Evolutionary conservation across 2,329 filamentous ascomycete species (phyloP), one percentile per base, ranked within the genome.

Genomic region (Fusarium solani-melongenae): DNA sequence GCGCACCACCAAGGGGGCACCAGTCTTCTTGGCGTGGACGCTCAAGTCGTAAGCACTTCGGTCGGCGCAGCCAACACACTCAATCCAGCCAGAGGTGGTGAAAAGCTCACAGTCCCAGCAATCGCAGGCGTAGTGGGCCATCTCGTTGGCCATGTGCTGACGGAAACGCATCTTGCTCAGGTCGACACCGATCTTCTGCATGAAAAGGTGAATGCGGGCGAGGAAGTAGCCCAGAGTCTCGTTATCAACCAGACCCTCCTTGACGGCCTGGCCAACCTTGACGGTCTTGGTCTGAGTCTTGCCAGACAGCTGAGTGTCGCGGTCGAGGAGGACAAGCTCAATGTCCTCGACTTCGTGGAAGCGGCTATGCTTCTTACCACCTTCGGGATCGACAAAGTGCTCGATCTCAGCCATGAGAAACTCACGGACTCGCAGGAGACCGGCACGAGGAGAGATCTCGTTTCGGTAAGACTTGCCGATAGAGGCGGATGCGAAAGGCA

Each of bases 401-500:
- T 99, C 96, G 77, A 99, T 98, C 85, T 99, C 96, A 27, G 96
- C 96, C 96, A 99, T 98, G 78, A 98, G 85, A 86, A 99, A 98
- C 83, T 99, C 96, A 78, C 96, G 94, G 49, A 99, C 96, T 77
- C 96, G 93, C 67, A 99, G 86, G 44, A 99, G 91, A 84, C 96
- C 96, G 73, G 94, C 91, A 64, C 96, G 91, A 11, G 96, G 96
- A 0, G 96, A 98, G 77, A 99, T 98, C 82, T 99, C 96, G 82
- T 99, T 99, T 79, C 96, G 92, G 89, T 98, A 98, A 2, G 96
- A 98, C 85, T 98, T 98, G 84, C 96, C 96, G 81, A 99, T 97
- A 41, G 94, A 97, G 55, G 96, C 96, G 58, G 96, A 98, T 15
- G 96, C 96, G 81, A 99, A 98, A 29, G 96, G 96, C 93, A 99